Base-by-base conservation (phyloP, 306 rosid genomes). In the Inga laurina region DNA sequence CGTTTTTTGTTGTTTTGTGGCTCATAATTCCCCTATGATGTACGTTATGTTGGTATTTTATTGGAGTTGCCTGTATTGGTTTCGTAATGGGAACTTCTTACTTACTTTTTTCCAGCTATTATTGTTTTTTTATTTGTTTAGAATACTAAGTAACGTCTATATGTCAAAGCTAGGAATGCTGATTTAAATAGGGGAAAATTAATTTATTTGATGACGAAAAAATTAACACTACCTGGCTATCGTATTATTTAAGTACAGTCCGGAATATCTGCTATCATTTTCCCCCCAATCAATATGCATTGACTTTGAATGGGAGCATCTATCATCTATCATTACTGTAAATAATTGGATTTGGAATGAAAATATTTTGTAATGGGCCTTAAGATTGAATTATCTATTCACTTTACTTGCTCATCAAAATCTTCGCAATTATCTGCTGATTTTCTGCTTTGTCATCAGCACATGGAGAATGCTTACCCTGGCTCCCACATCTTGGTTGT, bases 391-490 rank as follows among this genome's bases (percentile, higher is more conserved):
- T 86, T 70, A 52, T 84, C 74, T 82, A 35, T 75, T 72, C 69
- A 56, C 65, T 45, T 69, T 83, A 73, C 77, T 46, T 49, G 74
- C 72, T 84, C 62, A 82, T 71, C 62, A 67, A 77, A 73, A 82
- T 89, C 45, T 78, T 65, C 82, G 66, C 39, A 79, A 27, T 54
- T 84, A 83, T 49, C 44, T 83, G 71, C 85, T 89, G 80, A 87
- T 87, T 71, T 82, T 57, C 76, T 83, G 44, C 72, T 82, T n/a
- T 85, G 88, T 90, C 75, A 88, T 73, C 93, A 96, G 99, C 94
- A 93, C 94, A 96, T 96, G 99, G 99, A 96, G 74, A 91, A 90
- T 72, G 99, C 99, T 61, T 93, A 89, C 84, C 97, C 99, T 76
- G 98, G 97, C 72, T 96, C 99, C 85, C 94, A 93, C 82, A 90